phyloP scores from a whole-genome alignment of 768 basidiomycete species.

The Boletus reticuloceps region DNA sequence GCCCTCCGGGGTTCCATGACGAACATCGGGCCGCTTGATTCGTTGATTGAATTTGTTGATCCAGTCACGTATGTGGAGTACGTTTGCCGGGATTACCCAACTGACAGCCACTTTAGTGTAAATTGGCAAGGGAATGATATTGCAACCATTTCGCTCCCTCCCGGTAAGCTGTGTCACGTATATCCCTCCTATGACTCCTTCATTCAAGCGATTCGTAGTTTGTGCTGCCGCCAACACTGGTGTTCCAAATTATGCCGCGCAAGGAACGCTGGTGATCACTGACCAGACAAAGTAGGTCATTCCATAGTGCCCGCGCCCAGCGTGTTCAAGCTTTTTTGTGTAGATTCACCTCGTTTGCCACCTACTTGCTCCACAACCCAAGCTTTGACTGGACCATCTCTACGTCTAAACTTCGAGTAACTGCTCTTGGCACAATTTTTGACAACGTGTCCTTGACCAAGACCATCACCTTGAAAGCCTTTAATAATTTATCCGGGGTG shows the following conservation, averaged over 20 bases:
- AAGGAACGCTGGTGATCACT: slow-evolving; percentile 54
- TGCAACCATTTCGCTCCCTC: slow-evolving; percentile 59
- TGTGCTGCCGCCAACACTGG: slow-evolving; percentile 68
- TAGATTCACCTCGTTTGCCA: slow-evolving; percentile 66
- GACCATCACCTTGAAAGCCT: slow-evolving; percentile 61
- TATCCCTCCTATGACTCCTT: background rate
- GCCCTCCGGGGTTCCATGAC: slow-evolving; percentile 58
- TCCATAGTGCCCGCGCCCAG: background rate
- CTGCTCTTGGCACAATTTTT: slow-evolving; percentile 67
- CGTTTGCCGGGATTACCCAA: background rate
- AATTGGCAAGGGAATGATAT: slow-evolving; percentile 63
- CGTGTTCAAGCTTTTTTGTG: background rate
- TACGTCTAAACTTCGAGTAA: slow-evolving; percentile 58
- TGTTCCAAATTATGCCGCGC: slow-evolving; percentile 58
- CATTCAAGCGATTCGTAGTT: slow-evolving; percentile 35
- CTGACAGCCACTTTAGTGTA: slow-evolving; percentile 39
- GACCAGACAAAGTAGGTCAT: slow-evolving; percentile 45
- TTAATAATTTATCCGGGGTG: slow-evolving; percentile 68
- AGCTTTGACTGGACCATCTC: slow-evolving; percentile 71
- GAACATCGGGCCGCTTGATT: slow-evolving; percentile 66
- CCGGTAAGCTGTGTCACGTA: slow-evolving; percentile 36
- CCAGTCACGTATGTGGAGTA: slow-evolving; percentile 50
- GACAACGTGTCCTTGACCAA: slow-evolving; percentile 63
- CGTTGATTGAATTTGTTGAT: slow-evolving; percentile 61
- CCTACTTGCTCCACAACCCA: slow-evolving; percentile 59